A percentile compares a stretch with the other conserved stretches of the same genome.
phyloP scores from a whole-genome alignment of 805 yeast genomes.

The Starmerella asiatica region DNA sequence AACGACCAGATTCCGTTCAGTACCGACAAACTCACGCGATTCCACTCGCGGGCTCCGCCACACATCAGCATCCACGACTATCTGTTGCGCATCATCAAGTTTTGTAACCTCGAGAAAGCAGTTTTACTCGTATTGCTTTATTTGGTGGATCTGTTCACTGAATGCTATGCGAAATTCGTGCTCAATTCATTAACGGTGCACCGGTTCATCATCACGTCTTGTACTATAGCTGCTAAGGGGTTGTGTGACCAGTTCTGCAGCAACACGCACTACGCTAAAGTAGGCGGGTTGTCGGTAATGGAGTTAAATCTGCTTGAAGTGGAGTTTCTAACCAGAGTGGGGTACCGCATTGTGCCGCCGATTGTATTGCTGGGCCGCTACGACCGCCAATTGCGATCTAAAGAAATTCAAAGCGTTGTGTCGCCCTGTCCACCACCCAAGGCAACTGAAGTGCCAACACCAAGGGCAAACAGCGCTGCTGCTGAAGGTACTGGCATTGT shows the following conservation, averaged over 20 bases:
- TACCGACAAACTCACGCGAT: constrained; percentile 50
- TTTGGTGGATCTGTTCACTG: constrained; percentile 73
- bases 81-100: constrained; percentile 60
- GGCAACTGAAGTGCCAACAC: not conserved
- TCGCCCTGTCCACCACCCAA: not conserved
- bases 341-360: constrained; percentile 59
- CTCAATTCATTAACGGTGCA: constrained; percentile 88
- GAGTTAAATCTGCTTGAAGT: constrained; percentile 82
- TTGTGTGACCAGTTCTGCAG: constrained; percentile 80
- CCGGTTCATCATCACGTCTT: constrained; percentile 76
- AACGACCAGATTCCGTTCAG: constrained; percentile 45
- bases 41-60: constrained; percentile 90
- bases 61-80: constrained; percentile 69
- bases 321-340: constrained; percentile 69
- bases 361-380: constrained; percentile 25
- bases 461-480: not conserved
- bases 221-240: constrained; percentile 70
- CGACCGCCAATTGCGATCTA: constrained; percentile 2
- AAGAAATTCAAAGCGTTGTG: not conserved
- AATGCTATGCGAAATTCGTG: constrained; percentile 65
- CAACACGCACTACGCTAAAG: constrained; percentile 85
- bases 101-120: constrained; percentile 73
- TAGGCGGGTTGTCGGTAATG: constrained; percentile 50
- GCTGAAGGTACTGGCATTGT: not conserved
- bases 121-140: constrained; percentile 72